phyloP scores from a whole-genome alignment of 2,329 filamentous ascomycete genomes.

The Onygenales sp. region DNA sequence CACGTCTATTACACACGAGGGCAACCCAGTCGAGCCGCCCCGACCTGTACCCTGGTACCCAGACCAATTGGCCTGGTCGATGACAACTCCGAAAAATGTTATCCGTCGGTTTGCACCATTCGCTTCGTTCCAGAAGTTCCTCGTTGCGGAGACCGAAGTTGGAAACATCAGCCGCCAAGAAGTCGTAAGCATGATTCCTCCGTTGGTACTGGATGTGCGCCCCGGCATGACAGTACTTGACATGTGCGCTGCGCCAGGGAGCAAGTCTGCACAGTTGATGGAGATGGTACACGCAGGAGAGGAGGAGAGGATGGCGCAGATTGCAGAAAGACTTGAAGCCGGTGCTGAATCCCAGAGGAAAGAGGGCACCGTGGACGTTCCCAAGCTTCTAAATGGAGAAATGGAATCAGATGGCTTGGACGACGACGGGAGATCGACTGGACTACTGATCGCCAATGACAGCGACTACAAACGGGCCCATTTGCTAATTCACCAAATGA shows the following conservation, averaged over 20 bases:
- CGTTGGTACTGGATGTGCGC: slow-evolving; percentile 79
- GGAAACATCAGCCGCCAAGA: slow-evolving; percentile 97
- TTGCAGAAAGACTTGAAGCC: slow-evolving; percentile 53
- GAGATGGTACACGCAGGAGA: slow-evolving; percentile 92
- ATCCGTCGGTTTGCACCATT: slow-evolving; percentile 91
- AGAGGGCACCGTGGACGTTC: slow-evolving; percentile 16
- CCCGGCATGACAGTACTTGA: slow-evolving; percentile 91
- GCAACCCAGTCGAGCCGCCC: slow-evolving; percentile 70
- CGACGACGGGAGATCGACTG: slow-evolving; percentile 81
- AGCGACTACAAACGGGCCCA: slow-evolving; percentile 93
- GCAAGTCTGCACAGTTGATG: slow-evolving; percentile 90
- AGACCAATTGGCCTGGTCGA: slow-evolving; percentile 89
- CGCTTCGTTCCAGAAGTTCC: slow-evolving; percentile 90
- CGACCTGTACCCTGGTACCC: slow-evolving; percentile 84
- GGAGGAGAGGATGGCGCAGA: slow-evolving; percentile 71
- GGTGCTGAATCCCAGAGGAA: slow-evolving; percentile 32
- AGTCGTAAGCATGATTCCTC: slow-evolving; percentile 97
- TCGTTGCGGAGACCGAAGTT: slow-evolving; percentile 92
- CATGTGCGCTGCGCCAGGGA: slow-evolving; percentile 92
- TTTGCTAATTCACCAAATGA: slow-evolving; percentile 96
- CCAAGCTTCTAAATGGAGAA: slow-evolving; percentile 25
- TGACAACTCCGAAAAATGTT: slow-evolving; percentile 96
- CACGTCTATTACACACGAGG: slow-evolving; percentile 73
- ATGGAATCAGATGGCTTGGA: slow-evolving; percentile 46
- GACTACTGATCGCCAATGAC: slow-evolving; percentile 89